Conservation (phyloP, 148 eudicot species). For the Polygonum maritimum region DNA sequence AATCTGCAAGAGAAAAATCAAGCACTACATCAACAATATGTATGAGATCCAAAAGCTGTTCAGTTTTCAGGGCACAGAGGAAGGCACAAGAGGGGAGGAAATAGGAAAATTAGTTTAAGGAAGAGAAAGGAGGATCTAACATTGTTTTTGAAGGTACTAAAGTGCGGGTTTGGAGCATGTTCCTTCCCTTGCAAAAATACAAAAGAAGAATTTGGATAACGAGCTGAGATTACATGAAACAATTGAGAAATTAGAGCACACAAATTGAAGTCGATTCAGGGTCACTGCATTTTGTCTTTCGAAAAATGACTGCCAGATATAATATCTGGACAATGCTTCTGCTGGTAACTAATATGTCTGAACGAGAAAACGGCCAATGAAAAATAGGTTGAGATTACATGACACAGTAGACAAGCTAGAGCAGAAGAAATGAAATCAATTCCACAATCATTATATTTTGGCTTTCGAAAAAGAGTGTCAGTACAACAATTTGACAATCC, state of each 20-base stretch:
- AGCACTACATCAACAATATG: not conserved
- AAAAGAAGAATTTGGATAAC: not conserved
- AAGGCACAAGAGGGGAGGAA: not conserved
- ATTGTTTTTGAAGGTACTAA: not conserved
- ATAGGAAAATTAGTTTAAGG: not conserved
- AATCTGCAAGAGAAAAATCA: not conserved
- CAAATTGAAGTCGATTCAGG: too few relatives aligned
- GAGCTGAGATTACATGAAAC: too few relatives aligned
- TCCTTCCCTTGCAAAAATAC: not conserved
- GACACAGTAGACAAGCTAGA: not conserved
- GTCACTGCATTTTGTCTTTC: too few relatives aligned
- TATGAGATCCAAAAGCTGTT: not conserved
- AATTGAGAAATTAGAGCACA: too few relatives aligned
- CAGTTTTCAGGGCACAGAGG: not conserved
- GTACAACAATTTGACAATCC: not conserved
- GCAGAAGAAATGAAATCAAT: not conserved
- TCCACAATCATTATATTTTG: not conserved
- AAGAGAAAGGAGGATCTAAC: conserved; percentile 2
- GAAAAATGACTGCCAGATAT: too few relatives aligned
- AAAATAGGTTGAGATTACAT: not conserved
- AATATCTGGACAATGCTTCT: too few relatives aligned
- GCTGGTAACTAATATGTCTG: not conserved
- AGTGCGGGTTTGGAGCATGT: conserved; percentile 1
- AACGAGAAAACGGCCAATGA: not conserved
- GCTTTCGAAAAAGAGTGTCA: not conserved